Percentiles rank a stretch among this genome's conserved stretches.
These are phyloP conservation scores for Termitomyces sp. DNA, from an alignment of 768 basidiomycete genomes.

Conservation along the genomic window DNA sequence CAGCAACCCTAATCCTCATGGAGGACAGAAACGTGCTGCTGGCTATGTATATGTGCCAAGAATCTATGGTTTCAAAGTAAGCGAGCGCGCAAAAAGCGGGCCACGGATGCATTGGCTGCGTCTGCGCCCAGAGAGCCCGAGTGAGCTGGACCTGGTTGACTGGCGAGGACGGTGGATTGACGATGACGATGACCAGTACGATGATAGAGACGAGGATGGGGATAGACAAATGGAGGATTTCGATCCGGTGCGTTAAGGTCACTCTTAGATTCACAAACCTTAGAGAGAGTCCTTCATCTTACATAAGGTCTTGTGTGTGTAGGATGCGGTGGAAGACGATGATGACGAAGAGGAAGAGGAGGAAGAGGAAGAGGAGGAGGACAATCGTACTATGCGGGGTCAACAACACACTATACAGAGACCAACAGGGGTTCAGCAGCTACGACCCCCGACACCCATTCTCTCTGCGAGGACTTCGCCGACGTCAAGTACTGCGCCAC, in stretches of 20 bases:
- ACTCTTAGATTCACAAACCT: slow-evolving; percentile 8
- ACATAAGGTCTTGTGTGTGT: slow-evolving; percentile 8
- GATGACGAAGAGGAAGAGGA: slow-evolving; percentile 63
- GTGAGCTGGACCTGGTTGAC: slow-evolving; percentile 84
- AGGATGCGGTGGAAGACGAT: slow-evolving; percentile 47
- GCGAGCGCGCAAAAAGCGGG: slow-evolving; percentile 89
- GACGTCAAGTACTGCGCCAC: slow-evolving; percentile 40
- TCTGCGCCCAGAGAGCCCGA: slow-evolving; percentile 72
- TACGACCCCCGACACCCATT: slow-evolving; percentile 34
- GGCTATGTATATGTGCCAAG: slow-evolving; percentile 86
- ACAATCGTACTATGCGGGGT: slow-evolving; percentile 19
- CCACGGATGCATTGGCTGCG: slow-evolving; percentile 98
- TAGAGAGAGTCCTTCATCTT: slow-evolving; percentile 2
- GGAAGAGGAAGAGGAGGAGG: slow-evolving; percentile 44
- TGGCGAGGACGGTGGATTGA: slow-evolving; percentile 88
- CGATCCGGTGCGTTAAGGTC: slow-evolving; percentile 56
- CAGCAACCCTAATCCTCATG: slow-evolving; percentile 83
- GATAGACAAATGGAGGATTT: slow-evolving; percentile 86
- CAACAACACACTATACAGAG: slow-evolving; percentile 29
- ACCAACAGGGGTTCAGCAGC: slow-evolving; percentile 19
- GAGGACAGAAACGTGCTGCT: slow-evolving; percentile 83
- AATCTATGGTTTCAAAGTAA: slow-evolving; percentile 98
- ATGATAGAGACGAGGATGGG: slow-evolving; percentile 64
- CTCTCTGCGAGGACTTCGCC: slow-evolving; percentile 49
- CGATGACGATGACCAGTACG: slow-evolving; percentile 51